phyloP scores from a whole-genome alignment of 148 eudicot species.

The Silene conica region DNA sequence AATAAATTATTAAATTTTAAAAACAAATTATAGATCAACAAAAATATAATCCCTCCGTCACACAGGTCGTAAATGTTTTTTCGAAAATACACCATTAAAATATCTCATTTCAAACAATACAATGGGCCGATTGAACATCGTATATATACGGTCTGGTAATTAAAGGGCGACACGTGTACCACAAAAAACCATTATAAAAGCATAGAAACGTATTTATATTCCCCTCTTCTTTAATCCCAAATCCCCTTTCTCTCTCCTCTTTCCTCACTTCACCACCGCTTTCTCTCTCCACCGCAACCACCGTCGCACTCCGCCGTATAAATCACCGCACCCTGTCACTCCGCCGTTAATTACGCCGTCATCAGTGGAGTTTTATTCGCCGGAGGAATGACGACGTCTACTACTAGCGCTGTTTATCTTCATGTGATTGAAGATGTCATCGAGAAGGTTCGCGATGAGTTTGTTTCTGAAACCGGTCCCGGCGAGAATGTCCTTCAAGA shows the following conservation, averaged over 20 bases:
- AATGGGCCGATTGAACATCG: no score
- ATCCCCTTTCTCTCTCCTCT: slow-evolving; percentile 31
- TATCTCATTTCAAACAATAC: no score
- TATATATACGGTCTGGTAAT: no score
- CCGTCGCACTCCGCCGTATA: slow-evolving; percentile 14
- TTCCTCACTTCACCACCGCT: slow-evolving; percentile 23
- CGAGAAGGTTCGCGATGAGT: slow-evolving; percentile 88
- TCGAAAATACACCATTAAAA: no score
- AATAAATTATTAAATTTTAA: no score
- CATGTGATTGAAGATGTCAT: slow-evolving; percentile 87
- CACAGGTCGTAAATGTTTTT: no score
- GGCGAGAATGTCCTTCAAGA: slow-evolving; percentile 65
- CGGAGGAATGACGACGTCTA: slow-evolving; percentile 47
- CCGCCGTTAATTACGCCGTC: not conserved
- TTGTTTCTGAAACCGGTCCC: slow-evolving; percentile 61
- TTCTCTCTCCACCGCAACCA: slow-evolving; percentile 8
- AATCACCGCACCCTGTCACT: slow-evolving; percentile 1
- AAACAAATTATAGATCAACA: no score
- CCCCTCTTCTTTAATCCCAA: slow-evolving; percentile 32
- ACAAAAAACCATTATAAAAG: slow-evolving; percentile 35
- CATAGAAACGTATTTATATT: slow-evolving; percentile 99
- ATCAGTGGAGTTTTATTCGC: not conserved
- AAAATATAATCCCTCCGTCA: no score
- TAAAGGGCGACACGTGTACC: slow-evolving; percentile 31
- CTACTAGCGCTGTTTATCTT: slow-evolving; percentile 71